These are phyloP conservation scores for Parsonsia alboflavescens DNA, from an alignment of 257 asterid genomes.

Conservation along the genomic window DNA sequence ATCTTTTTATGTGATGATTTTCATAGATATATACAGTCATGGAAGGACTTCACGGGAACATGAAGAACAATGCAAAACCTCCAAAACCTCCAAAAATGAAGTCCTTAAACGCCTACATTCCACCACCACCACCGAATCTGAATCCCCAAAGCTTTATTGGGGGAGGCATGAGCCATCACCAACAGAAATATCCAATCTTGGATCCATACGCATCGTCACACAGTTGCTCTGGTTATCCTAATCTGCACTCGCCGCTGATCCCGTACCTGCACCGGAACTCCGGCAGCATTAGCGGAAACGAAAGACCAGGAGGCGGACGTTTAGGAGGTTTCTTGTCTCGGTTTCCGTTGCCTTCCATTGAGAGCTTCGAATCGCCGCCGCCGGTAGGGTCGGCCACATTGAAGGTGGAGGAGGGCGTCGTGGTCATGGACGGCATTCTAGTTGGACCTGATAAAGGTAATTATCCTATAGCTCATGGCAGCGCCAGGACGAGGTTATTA, in stretches of 20 bases:
- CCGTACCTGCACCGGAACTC: conserved; percentile 14
- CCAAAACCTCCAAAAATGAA: conserved; percentile 34
- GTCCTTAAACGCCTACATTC: conserved; percentile 28
- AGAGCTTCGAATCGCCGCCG: conserved; percentile 22
- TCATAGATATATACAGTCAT: conserved; percentile 36
- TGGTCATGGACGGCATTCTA: conserved; percentile 78
- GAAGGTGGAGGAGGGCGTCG: conserved; percentile 71
- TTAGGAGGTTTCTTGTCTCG: conserved; percentile 11
- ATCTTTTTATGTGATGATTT: conserved; percentile 5
- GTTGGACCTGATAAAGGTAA: conserved; percentile 28
- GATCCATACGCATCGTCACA: conserved; percentile 54
- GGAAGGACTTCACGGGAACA: conserved; percentile 34
- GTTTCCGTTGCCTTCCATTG: conserved; percentile 21
- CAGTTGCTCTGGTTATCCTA: conserved; percentile 37
- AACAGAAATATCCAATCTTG: conserved; percentile 22
- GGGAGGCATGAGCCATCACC: conserved; percentile 26
- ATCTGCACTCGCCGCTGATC: conserved; percentile 27
- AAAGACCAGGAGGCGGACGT: conserved; percentile 3
- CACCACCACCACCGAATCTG: conserved; percentile 35
- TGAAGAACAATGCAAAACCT: conserved; percentile 27
- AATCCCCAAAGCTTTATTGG: conserved; percentile 23
- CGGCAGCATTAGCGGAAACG: conserved; percentile 12
- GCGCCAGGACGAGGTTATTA: conserved; percentile 28
- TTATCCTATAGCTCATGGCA: conserved; percentile 8
- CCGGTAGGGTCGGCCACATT: conserved; percentile 37